Evolutionary conservation across 73 alveolate genomes (phyloP), one percentile per base, ranked within the genome.

Genomic region (Paramecium pentaurelia): DNA sequence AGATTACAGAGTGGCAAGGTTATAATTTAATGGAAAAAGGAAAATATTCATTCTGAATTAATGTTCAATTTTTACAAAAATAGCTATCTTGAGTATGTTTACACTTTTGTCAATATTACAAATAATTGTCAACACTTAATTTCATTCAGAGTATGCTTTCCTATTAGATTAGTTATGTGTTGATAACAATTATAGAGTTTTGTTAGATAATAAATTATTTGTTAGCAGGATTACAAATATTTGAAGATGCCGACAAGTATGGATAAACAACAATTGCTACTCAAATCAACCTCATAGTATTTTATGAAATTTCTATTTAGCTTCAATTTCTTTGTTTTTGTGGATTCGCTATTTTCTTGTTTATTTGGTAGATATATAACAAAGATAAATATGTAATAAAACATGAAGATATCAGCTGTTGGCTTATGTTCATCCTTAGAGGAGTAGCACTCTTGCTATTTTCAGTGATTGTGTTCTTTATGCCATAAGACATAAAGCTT

Each of bases 401-500:
- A 32, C 84, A 64, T 64, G 84, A 64, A 64, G 84, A 64, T 28
- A 64, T 14, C 3, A 32, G 40, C 37, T 80, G 91, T 49, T 80
- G 91, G 91, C n/a, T 80, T 0, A 22, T 80, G 37, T 80, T 80
- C n/a, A 20, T 80, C 14, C 32, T 80, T 0, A 80, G 91, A 47
- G 91, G 91, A 32, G 32, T 42, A 11, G 28, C 7, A 1, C 28
- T 40, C 5, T 2, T 80, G 25, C 20, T 80, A 2, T 49, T 80
- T 25, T 25, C 36, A 3, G 27, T 80, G 3, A 20, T 28, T 1
- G 45, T 47, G 6, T 20, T 80, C 20, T 20, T 80, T 18, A 36
- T 25, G 8, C 51, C 47, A 11, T 47, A 80, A 11, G 91, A 80
- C 11, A 45, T 9, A 18, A 42, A 42, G 18, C 51, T 80, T 1